A percentile compares a stretch with the other conserved stretches of the same genome.
Evolutionary conservation across 352 stramenopile species (phyloP).

Genomic region (Nothophytophthora sp.): DNA sequence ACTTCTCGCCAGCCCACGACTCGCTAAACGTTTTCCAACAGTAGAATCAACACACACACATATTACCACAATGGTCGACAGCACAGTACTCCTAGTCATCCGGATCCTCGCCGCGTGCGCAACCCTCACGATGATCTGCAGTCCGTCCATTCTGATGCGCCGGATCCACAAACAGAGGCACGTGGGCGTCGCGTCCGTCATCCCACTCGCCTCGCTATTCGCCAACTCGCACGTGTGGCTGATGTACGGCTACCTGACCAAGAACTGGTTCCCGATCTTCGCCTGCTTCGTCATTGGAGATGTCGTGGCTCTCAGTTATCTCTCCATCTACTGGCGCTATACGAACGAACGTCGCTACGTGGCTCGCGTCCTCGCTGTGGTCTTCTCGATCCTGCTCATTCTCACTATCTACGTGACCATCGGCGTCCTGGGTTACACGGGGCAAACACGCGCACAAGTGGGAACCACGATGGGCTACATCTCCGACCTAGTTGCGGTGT

Average conservation of each 20-base stretch:
- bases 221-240: neutral
- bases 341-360: conserved; percentile 7
- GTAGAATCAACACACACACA: too few species aligned
- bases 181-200: neutral
- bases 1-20: too few species aligned
- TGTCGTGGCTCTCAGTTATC: neutral
- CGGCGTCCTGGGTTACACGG: conserved; percentile 16
- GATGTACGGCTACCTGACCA: neutral
- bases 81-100: neutral
- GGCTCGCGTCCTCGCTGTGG: conserved; percentile 9
- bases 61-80: neutral
- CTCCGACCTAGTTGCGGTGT: conserved; percentile 19
- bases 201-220: neutral
- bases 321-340: neutral
- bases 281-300: neutral
- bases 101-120: neutral
- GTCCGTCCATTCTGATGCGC: neutral
- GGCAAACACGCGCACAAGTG: conserved; percentile 11
- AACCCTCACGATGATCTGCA: neutral
- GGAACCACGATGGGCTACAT: conserved; percentile 15
- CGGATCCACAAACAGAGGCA: neutral
- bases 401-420: conserved; percentile 29
- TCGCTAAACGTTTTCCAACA: too few species aligned
- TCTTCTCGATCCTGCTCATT: conserved; percentile 6
- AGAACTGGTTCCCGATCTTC: neutral